phyloP scores from a whole-genome alignment of 352 stramenopile genomes.

The Globisporangium mamillatum region DNA sequence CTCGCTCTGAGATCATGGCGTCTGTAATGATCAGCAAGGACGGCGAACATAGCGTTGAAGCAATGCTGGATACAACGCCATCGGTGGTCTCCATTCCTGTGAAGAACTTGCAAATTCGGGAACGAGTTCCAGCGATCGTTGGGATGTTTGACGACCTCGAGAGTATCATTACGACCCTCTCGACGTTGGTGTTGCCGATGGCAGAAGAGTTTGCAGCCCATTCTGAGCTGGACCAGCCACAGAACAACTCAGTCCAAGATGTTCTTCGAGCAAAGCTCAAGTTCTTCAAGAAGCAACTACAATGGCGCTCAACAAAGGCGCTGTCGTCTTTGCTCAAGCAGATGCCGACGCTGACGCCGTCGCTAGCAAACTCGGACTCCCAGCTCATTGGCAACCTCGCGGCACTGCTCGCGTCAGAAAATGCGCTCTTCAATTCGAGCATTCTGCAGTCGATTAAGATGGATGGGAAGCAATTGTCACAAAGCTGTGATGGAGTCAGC shows the following conservation, averaged over 20 bases:
- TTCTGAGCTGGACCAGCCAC: slow-evolving; percentile 50
- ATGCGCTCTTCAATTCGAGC: slow-evolving; percentile 28
- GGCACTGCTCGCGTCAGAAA: slow-evolving; percentile 53
- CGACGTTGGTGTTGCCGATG: slow-evolving; percentile 39
- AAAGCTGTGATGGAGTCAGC: slow-evolving; percentile 21
- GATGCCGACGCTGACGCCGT: slow-evolving; percentile 37
- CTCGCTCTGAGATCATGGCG: slow-evolving; percentile 38
- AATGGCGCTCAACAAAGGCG: slow-evolving; percentile 78
- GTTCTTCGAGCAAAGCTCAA: slow-evolving; percentile 57
- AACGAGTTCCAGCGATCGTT: slow-evolving; percentile 68
- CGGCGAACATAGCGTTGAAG: neutral
- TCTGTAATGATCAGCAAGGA: slow-evolving; percentile 16
- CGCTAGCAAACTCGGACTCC: slow-evolving; percentile 49
- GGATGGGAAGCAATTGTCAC: slow-evolving; percentile 20
- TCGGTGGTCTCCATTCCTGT: slow-evolving; percentile 35
- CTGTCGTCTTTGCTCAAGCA: slow-evolving; percentile 71
- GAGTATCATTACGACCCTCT: slow-evolving; percentile 46
- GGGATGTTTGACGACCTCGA: slow-evolving; percentile 81
- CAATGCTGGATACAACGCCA: neutral
- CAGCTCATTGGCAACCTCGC: slow-evolving; percentile 65
- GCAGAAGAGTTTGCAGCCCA: slow-evolving; percentile 32
- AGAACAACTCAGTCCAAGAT: slow-evolving; percentile 62
- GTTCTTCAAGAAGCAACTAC: slow-evolving; percentile 76
- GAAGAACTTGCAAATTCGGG: slow-evolving; percentile 53
- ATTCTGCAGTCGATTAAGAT: slow-evolving; percentile 17